These are phyloP conservation scores for Vickermania ingenoplastis DNA, from an alignment of 208 protist species.

Conservation along the genomic window DNA sequence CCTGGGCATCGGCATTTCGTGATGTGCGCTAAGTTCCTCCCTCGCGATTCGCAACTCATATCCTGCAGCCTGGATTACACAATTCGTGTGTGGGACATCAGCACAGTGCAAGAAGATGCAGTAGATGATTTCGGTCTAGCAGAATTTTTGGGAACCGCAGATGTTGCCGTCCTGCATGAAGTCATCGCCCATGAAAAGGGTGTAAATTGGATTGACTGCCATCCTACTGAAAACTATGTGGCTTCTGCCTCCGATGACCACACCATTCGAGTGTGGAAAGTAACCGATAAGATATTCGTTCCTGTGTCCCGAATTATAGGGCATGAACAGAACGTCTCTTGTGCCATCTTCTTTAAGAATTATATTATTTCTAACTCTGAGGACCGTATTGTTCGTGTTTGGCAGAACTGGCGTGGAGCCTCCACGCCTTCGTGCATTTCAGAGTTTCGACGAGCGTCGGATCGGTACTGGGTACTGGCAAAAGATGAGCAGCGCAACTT, in stretches of 20 bases:
- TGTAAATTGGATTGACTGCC: constrained; percentile 99
- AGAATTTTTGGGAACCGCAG: constrained; percentile 93
- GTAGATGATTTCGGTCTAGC: constrained; percentile 46
- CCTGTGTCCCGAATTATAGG: constrained; percentile 91
- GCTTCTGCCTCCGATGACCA: constrained; percentile 97
- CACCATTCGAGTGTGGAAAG: constrained; percentile 94
- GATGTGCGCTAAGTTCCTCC: constrained; percentile 98
- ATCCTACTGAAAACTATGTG: constrained; percentile 93
- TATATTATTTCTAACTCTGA: constrained; percentile 95
- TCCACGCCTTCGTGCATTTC: constrained; percentile 34
- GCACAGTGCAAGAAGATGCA: constrained; percentile 66
- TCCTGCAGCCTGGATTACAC: constrained; percentile 99
- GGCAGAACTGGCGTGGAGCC: constrained; percentile 34
- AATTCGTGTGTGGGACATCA: constrained; percentile 99
- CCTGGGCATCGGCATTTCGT: constrained; percentile 99
- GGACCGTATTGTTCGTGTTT: constrained; percentile 93
- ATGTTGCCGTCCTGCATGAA: constrained; percentile 91
- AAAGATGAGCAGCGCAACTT: constrained; percentile 91
- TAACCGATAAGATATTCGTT: constrained; percentile 83
- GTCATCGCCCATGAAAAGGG: constrained; percentile 98
- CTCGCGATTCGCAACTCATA: constrained; percentile 91
- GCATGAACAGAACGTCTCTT: constrained; percentile 98
- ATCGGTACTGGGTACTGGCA: constrained; percentile 98
- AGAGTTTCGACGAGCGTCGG: constrained; percentile 91
- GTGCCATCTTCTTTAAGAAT: constrained; percentile 94